Base-by-base conservation (phyloP, 805 yeast genomes). In the Yarrowia hollandica region DNA sequence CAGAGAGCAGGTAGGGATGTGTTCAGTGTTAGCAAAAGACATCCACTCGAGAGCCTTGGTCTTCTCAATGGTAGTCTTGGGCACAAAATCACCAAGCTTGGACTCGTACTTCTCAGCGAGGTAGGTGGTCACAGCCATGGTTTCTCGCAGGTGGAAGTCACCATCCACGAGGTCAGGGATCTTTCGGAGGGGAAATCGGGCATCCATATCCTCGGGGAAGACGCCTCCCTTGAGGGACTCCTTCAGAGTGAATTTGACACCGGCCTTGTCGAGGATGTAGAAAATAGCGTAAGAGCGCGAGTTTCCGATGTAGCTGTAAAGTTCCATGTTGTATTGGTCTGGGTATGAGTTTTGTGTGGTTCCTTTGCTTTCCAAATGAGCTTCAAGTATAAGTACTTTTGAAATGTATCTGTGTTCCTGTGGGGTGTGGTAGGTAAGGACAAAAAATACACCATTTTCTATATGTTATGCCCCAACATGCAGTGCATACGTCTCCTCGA, bases 41-140 rank as follows among this genome's bases (percentile, higher is more conserved):
- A 84, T 68, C 95, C 96, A 90, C 75, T 78, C 83, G 66, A 90
- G 72, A 68, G 90, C 77, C 67, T 74, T 73, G 62, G 88, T 89
- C 70, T 82, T 78, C 67, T 87, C 88, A 65, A 75, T 74, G 64
- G 80, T 73, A 72, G 78, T 78, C 6, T 8, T 38, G 72, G 82
- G 80, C 68, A 97, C 97, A 64, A 82, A 75, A 64, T 86, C 78
- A 59, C 73, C 68, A 61, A 71, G 75, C 26, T 55, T 16, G 16
- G 8, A 15, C 12, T 15, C 23, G 22, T 30, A 31, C 30, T 52
- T 52, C 9, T 39, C 25, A 2, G 34, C 50, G 16, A 55, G 52
- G 18, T 85, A 82, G 71, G 78, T 66, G 62, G 77, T 65, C 68
- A 86, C 75, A 66, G 91, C 89, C 68, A 83, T 77, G 64, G 78